These are phyloP conservation scores for Erysimum cheiranthoides DNA, from an alignment of 345 rosid genomes.

Conservation along the genomic window DNA sequence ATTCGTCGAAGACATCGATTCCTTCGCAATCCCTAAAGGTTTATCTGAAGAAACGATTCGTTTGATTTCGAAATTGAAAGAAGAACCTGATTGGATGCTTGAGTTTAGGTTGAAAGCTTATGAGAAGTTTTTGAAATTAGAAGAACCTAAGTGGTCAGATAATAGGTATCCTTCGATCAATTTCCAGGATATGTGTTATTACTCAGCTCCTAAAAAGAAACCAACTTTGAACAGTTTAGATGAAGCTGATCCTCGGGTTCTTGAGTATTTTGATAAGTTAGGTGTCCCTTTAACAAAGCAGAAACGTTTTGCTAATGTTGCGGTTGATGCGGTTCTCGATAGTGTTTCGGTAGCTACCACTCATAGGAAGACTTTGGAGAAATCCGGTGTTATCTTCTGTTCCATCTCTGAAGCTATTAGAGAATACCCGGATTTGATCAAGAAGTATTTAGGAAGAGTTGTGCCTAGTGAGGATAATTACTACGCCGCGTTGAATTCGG, in stretches of 20 bases:
- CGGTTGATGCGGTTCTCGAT: constrained; percentile 92
- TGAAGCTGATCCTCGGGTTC: constrained; percentile 84
- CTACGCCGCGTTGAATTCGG: constrained; percentile 81
- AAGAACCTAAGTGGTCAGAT: constrained; percentile 92
- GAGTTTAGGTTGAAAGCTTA: constrained; percentile 76
- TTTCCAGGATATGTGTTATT: constrained; percentile 86
- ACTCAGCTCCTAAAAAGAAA: constrained; percentile 91
- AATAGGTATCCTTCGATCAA: constrained; percentile 69
- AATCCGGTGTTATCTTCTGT: constrained; percentile 89
- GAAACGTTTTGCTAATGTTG: constrained; percentile 84
- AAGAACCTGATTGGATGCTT: constrained; percentile 94
- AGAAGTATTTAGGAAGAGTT: constrained; percentile 84
- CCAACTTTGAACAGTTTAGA: constrained; percentile 79
- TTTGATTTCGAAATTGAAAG: constrained; percentile 67
- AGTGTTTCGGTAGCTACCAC: constrained; percentile 93
- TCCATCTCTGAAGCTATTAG: constrained; percentile 86
- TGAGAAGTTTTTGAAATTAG: constrained; percentile 68
- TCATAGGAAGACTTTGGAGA: constrained; percentile 71
- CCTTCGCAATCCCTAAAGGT: constrained; percentile 82
- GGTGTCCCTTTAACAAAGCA: constrained; percentile 77
- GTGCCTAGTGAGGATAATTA: constrained; percentile 91
- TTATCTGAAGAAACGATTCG: constrained; percentile 74
- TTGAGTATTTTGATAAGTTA: constrained; percentile 74
- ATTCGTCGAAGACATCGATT: constrained; percentile 73
- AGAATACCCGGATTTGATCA: constrained; percentile 77